Conservation (phyloP, 2,329 filamentous ascomycete species). For the Xylariaceae sp. region DNA sequence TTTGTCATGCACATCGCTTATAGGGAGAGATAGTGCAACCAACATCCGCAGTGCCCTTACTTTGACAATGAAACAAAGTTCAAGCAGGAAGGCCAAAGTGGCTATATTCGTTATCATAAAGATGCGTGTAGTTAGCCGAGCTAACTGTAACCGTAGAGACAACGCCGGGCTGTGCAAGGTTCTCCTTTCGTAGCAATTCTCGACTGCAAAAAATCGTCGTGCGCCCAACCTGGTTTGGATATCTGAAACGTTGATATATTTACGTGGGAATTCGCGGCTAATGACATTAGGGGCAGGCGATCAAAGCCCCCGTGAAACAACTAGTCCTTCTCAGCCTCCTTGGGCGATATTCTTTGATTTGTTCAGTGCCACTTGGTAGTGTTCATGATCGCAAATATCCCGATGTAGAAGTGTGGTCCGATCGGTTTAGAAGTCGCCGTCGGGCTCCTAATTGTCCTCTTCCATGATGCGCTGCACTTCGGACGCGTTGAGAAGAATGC, state of each 20-base stretch:
- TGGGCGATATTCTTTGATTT: not conserved
- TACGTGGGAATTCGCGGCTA: not conserved
- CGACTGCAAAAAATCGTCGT: not conserved
- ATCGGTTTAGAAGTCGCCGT: not conserved
- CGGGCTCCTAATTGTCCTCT: slow-evolving; percentile 34
- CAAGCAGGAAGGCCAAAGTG: not conserved
- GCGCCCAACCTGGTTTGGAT: not conserved
- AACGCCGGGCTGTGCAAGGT: not conserved
- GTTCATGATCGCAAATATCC: not conserved
- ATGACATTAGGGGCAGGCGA: not conserved
- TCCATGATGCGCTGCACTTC: slow-evolving; percentile 54
- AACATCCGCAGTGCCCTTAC: not conserved
- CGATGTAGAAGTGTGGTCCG: not conserved
- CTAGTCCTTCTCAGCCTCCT: not conserved
- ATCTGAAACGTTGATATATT: not conserved
- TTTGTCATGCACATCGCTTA: slow-evolving; percentile 7
- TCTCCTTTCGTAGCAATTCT: not conserved
- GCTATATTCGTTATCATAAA: slow-evolving; percentile 8
- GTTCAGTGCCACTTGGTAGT: not conserved
- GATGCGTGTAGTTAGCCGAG: not conserved
- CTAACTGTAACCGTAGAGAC: not conserved
- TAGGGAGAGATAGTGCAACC: not conserved
- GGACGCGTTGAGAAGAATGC: slow-evolving; percentile 70
- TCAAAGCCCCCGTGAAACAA: not conserved
- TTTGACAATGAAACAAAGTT: not conserved